A percentile compares a stretch with the other conserved stretches of the same genome.
Conservation (phyloP, 208 protist genomes). For the Acanthamoeba triangularis region DNA sequence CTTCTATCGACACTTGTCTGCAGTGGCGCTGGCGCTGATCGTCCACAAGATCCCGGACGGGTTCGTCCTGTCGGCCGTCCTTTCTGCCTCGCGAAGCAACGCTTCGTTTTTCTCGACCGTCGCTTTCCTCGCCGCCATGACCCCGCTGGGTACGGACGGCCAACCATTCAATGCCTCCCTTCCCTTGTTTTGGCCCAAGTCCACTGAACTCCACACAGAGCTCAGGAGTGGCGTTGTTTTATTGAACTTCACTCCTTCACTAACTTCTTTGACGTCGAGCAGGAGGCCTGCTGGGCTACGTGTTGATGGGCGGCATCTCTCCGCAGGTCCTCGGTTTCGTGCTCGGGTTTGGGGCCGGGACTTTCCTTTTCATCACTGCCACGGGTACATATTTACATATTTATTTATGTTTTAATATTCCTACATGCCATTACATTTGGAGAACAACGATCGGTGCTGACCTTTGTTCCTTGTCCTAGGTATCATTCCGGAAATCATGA, state of each 20-base stretch:
- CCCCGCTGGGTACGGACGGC: not conserved
- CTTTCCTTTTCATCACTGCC: conserved; percentile 51
- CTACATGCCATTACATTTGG: too few relatives aligned
- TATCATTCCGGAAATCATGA: conserved; percentile 10
- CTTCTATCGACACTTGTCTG: too few relatives aligned
- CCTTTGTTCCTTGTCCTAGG: too few relatives aligned
- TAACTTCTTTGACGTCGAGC: not conserved
- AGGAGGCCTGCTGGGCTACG: not conserved
- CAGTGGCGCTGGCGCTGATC: conserved; percentile 25
- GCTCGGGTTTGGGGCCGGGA: conserved; percentile 32
- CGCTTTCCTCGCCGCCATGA: not conserved
- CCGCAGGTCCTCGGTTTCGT: not conserved
- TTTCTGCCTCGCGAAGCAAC: not conserved
- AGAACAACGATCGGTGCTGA: too few relatives aligned
- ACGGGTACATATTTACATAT: not conserved
- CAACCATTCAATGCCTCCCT: not conserved
- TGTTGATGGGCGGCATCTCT: conserved; percentile 16
- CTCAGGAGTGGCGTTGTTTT: too few relatives aligned
- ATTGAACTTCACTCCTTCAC: too few relatives aligned
- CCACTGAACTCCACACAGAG: too few relatives aligned
- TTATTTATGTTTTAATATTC: too few relatives aligned
- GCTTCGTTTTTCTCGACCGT: not conserved
- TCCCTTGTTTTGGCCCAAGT: too few relatives aligned
- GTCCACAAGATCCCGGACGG: conserved; percentile 40
- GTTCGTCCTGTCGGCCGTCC: conserved; percentile 27